Evolutionary conservation across 2,329 filamentous ascomycete species (phyloP), one percentile per base, ranked within the genome.

Genomic region (Scedosporium boydii): DNA sequence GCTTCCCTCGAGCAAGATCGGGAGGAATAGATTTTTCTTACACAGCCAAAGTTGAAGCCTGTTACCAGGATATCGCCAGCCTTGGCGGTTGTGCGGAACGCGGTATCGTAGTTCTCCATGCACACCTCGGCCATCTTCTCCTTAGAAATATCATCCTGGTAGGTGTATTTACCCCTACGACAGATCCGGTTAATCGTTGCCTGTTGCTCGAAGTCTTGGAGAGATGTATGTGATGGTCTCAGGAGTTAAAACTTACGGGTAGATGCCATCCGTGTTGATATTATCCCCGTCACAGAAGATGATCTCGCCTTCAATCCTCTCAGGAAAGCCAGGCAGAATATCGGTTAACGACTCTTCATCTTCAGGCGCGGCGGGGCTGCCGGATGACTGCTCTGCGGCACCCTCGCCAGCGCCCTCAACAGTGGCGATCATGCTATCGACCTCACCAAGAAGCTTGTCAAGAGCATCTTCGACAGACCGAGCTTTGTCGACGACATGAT

Each of bases 181-280:
- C 34, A 38, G 12, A 38, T 12, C 12, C 10, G 10, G 34, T 38
- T 38, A 38, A 38, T 38, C 4, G 34, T 38, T 38, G 34, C 34
- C 29, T 10, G 7, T 34, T 34, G 5, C 29, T 34, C 29, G 29
- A 34, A 34, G 29, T 34, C 9, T 34, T 34, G 29, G 29, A 6
- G 27, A 29, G 27, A 6, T 29, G 27, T 7, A 9, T 34, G 29
- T 9, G 6, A 34, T 34, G 4, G 34, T 38, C 4, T 6, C 34
- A 38, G 9, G 34, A 3, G 34, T 38, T 3, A 38, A 38, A 12
- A 38, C 34, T 38, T 38, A 38, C 34, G 93, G 89, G 73, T 98
- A 98, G 72, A 98, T 96, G 62, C 84, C 87, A 70, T 98, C 93
- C 0, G 93, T 98, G 76, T 95, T 90, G 72, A 97, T 85, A 75